Percentiles rank a stretch among this genome's conserved stretches.
Conservation (phyloP, 106 monocot species). For the Cymbidium sinense region DNA sequence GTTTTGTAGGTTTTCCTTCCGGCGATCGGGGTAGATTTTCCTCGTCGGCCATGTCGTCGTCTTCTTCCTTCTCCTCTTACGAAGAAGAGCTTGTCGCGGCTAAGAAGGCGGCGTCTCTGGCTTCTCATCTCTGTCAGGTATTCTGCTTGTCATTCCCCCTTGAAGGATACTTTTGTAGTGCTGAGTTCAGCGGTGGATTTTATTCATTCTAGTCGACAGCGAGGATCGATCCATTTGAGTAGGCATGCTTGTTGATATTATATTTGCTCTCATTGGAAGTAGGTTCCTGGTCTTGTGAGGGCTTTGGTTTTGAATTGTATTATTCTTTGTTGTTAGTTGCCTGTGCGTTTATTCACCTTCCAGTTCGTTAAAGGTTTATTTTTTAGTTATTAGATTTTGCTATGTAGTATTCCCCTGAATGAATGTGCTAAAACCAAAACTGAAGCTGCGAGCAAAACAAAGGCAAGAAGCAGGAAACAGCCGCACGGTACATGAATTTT, state of each 20-base stretch:
- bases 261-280: not conserved
- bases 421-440: no score
- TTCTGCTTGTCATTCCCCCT: not conserved
- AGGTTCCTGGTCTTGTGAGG: not conserved
- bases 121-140: conserved; percentile 83
- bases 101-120: conserved; percentile 80
- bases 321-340: not conserved
- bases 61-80: conserved; percentile 23
- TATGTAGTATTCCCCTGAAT: not conserved
- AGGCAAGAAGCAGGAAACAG: no score
- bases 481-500: no score
- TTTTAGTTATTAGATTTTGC: not conserved
- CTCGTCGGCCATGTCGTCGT: conserved; percentile 11
- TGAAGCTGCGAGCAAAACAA: no score
- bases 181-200: no score
- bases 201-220: no score
- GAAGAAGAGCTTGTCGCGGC: conserved; percentile 77
- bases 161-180: not conserved
- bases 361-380: not conserved
- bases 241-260: no score
- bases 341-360: not conserved
- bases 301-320: not conserved
- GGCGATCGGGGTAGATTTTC: not conserved
- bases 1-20: not conserved
- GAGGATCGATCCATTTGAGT: no score